Evolutionary conservation across 192 early-diverging fungal genomes (phyloP).

Genomic region (Piromyces finnis): DNA sequence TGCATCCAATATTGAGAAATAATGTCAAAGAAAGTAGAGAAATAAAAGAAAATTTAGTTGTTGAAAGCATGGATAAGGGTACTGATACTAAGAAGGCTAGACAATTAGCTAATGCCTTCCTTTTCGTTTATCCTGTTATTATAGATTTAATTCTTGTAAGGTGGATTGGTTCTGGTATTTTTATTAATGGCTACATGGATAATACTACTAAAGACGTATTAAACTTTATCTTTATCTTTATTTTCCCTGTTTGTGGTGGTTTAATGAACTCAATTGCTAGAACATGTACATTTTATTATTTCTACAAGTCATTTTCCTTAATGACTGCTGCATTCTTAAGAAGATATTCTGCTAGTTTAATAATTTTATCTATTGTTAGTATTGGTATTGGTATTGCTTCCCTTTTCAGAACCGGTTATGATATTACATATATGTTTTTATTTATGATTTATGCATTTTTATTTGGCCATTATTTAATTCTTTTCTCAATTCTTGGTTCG

Average conservation of each 20-base stretch:
- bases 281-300: slow-evolving; percentile 18
- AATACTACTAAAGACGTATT: not conserved
- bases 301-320: slow-evolving; percentile 16
- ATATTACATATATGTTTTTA: not conserved
- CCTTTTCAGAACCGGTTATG: not conserved
- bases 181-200: slow-evolving; percentile 2
- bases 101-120: slow-evolving; percentile 10
- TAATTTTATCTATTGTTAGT: slow-evolving; percentile 3
- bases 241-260: slow-evolving; percentile 13
- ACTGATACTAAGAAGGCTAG: not conserved
- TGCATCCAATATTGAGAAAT: slow-evolving; percentile 8
- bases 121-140: slow-evolving; percentile 22
- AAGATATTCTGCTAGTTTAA: slow-evolving; percentile 10
- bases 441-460: not conserved
- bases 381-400: slow-evolving; percentile 3
- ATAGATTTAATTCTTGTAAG: slow-evolving; percentile 13
- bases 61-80: not conserved
- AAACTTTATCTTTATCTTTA: not conserved
- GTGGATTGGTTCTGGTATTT: slow-evolving; percentile 11
- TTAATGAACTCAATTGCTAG: slow-evolving; percentile 20
- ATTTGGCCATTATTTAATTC: slow-evolving; percentile 15
- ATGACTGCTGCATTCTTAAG: slow-evolving; percentile 14
- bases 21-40: not conserved
- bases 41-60: not conserved
- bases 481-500: slow-evolving; percentile 7